These are phyloP conservation scores for Acer negundo DNA, from an alignment of 345 rosid genomes.

Conservation along the genomic window DNA sequence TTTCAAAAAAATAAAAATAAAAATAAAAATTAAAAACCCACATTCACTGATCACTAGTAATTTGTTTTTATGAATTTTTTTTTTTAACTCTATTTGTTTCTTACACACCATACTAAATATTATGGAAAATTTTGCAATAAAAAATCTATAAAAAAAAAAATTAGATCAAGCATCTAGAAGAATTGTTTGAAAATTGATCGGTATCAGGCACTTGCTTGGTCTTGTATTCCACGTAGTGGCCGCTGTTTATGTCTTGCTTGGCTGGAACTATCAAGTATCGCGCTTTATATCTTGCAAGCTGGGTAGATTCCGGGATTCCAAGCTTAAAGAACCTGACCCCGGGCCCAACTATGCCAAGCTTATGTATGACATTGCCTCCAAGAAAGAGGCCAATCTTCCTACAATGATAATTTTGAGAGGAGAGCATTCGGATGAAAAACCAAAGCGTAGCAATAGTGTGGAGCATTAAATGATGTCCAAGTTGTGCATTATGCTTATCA, in stretches of 20 bases:
- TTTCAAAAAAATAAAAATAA: no score
- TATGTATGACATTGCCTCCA: slow-evolving; percentile 6
- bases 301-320: slow-evolving; percentile 12
- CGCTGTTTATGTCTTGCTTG: neutral
- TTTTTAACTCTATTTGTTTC: no score
- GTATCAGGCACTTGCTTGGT: neutral
- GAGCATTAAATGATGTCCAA: neutral
- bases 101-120: no score
- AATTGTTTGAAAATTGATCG: no score
- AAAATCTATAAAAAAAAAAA: no score
- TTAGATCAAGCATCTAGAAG: no score
- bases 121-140: no score
- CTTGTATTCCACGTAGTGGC: neutral
- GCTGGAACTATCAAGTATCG: slow-evolving; percentile 25
- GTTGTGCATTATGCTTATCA: slow-evolving; percentile 2
- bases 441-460: no score
- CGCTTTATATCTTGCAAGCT: slow-evolving; percentile 21
- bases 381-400: slow-evolving; percentile 15
- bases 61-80: no score
- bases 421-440: no score
- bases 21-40: no score
- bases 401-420: slow-evolving; percentile 26
- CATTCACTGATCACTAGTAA: no score
- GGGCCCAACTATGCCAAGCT: slow-evolving; percentile 13
- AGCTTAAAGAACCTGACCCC: slow-evolving; percentile 6